Base-by-base conservation (phyloP, 192 early-diverging fungal genomes). In the Coemansia asiatica region DNA sequence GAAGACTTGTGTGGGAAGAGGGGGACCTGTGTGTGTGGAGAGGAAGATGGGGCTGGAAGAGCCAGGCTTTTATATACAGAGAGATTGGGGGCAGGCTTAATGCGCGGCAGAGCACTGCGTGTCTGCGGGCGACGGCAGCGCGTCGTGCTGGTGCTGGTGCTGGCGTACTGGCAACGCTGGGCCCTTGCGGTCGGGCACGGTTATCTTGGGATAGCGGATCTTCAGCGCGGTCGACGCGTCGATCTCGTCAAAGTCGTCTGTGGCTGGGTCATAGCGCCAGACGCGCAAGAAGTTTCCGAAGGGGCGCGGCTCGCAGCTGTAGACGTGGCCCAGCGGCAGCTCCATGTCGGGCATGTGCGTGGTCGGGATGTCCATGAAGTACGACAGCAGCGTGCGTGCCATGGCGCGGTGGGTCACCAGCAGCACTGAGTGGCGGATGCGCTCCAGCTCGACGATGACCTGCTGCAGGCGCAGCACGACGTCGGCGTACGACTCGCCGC, bases 381-480 rank as follows among this genome's bases (percentile, higher is more conserved):
- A 98, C 21, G 92, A 86, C 27, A 98, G 79, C 59, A 98, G 76
- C 35, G 94, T 97, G 36, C 96, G 84, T 65, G 94, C 79, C 54
- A 95, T 91, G 18, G 95, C 96, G 38, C 92, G 87, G 82, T 98
- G 96, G 0, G 95, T 95, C 18, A 97, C 88, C 69, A 98, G 89
- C 63, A 97, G 61, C 22, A 92, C 87, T 33, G 90, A 90, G 44
- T 89, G 87, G 8, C 89, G 89, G 87, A 95, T 96, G 56, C 96
- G 85, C 75, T 98, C 96, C 60, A 96, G 83, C 79, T 98, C 96
- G 56, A 98, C 88, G 71, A 98, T 96, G 49, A 97, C 80, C 29
- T 95, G 94, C 68, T 94, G 85, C 56, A 98, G 64, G 21, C 95
- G 85, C 74, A 97, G 92, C 56, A 98, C 95, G 22, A 98, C 95